Evolutionary conservation across 306 rosid species (phyloP).

Genomic region (Gastrolobium bilobum): DNA sequence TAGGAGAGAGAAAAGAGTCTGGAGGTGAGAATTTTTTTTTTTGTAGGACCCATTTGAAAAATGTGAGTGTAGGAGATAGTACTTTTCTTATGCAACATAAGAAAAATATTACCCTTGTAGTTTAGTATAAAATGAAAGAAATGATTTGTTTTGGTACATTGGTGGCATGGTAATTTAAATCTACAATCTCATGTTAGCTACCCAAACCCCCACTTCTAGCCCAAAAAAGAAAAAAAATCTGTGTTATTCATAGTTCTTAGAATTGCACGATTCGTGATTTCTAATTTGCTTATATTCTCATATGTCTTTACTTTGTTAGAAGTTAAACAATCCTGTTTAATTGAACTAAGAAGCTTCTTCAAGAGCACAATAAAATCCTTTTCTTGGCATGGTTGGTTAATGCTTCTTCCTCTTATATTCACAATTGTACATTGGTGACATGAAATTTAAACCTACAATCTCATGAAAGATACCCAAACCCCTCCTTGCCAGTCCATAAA

Average conservation of each 20-base stretch:
- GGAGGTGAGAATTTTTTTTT: too few relatives aligned
- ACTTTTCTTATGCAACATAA: too few relatives aligned
- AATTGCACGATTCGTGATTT: too few relatives aligned
- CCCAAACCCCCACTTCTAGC: background rate
- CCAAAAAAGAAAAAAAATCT: background rate
- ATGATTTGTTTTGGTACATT: background rate
- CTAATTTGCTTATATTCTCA: background rate
- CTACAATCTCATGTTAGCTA: background rate
- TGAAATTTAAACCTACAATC: background rate
- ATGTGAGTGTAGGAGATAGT: too few relatives aligned
- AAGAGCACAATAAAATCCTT: background rate
- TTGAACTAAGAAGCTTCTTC: conserved; percentile 1
- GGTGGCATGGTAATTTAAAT: background rate
- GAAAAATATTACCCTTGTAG: background rate
- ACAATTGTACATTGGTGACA: background rate
- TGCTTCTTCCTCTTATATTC: background rate
- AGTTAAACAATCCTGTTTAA: background rate
- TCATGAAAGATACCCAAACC: background rate
- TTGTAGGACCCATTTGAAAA: too few relatives aligned
- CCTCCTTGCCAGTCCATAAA: background rate
- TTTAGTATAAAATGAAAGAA: background rate
- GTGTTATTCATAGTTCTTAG: background rate
- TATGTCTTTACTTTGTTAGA: background rate
- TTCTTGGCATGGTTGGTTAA: background rate
- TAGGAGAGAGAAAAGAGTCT: too few relatives aligned